Evolutionary conservation across 2,329 filamentous ascomycete genomes (phyloP).

Genomic region (Penicillium glabrum): DNA sequence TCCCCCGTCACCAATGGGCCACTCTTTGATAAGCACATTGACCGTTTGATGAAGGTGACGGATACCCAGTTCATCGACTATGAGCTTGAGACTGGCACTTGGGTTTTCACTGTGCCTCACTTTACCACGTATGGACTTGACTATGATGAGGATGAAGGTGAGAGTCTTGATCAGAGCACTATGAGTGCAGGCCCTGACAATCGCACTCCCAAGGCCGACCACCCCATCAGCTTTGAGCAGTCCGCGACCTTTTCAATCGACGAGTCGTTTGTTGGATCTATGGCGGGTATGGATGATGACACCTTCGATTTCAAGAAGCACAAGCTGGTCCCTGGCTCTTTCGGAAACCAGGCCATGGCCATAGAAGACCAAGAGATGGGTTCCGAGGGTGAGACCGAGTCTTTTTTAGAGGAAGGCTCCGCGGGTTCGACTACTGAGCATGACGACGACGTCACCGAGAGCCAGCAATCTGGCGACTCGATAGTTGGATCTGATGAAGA

Average conservation of each 20-base stretch:
- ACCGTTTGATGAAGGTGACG: conserved; percentile 71
- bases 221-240: conserved; percentile 37
- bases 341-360: conserved; percentile 64
- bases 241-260: conserved; percentile 42
- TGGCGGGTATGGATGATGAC: conserved; percentile 51
- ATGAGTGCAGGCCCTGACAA: conserved; percentile 54
- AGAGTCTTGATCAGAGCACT: conserved; percentile 52
- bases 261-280: conserved; percentile 41
- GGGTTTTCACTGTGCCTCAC: conserved; percentile 92
- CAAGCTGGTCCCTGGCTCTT: conserved; percentile 72
- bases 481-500: conserved; percentile 63
- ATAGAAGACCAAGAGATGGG: conserved; percentile 52
- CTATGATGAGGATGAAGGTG: conserved; percentile 65
- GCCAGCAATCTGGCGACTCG: conserved; percentile 62
- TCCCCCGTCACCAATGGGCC: conserved; percentile 61
- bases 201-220: conserved; percentile 42
- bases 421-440: conserved; percentile 72
- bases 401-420: conserved; percentile 94
- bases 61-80: conserved; percentile 84
- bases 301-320: conserved; percentile 58
- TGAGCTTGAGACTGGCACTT: conserved; percentile 74
- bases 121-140: conserved; percentile 94
- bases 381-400: conserved; percentile 51
- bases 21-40: conserved; percentile 76
- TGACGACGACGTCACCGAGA: conserved; percentile 51